phyloP scores from a whole-genome alignment of 2,329 filamentous ascomycete species.

The Pyrenochaeta sp. region DNA sequence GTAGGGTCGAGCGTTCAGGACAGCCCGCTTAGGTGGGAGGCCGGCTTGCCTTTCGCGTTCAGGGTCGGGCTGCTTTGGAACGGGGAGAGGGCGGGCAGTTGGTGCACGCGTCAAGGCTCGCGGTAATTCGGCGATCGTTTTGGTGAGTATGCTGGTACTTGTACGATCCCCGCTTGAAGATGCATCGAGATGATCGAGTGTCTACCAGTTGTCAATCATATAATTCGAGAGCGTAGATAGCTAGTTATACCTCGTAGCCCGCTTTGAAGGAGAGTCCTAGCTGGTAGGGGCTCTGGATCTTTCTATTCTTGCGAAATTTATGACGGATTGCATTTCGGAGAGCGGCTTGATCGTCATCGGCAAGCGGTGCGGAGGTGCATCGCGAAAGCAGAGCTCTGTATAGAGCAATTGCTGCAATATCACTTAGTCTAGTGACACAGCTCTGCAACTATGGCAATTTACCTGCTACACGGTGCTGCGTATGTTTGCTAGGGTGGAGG shows the following conservation, averaged over 20 bases:
- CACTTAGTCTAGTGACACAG: slow-evolving; percentile 6
- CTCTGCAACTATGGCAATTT: slow-evolving; percentile 13
- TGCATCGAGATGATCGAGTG: slow-evolving; percentile 54
- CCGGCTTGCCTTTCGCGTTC: slow-evolving; percentile 33
- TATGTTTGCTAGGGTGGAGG: slow-evolving; percentile 54
- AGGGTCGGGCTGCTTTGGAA: slow-evolving; percentile 10
- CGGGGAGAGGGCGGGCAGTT: slow-evolving; percentile 6
- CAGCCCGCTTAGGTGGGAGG: slow-evolving; percentile 46
- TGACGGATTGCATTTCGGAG: slow-evolving; percentile 66
- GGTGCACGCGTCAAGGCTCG: slow-evolving; percentile 42
- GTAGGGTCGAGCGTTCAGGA: slow-evolving; percentile 62
- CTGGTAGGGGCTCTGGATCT: slow-evolving; percentile 66
- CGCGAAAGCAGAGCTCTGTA: slow-evolving; percentile 73
- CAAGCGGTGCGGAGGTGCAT: slow-evolving; percentile 62
- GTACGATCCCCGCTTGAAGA: slow-evolving; percentile 42
- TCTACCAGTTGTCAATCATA: slow-evolving; percentile 33
- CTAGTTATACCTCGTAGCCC: slow-evolving; percentile 67
- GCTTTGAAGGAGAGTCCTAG: slow-evolving; percentile 68
- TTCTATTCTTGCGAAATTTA: slow-evolving; percentile 67
- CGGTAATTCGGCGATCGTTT: slow-evolving; percentile 49
- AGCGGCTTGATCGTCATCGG: slow-evolving; percentile 58
- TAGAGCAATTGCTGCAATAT: slow-evolving; percentile 68
- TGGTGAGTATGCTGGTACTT: slow-evolving; percentile 29
- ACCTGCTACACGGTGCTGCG: slow-evolving; percentile 62
- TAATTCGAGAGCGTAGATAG: background rate